Percentiles rank a stretch among this genome's conserved stretches.
phyloP scores from a whole-genome alignment of 495 filamentous ascomycete genomes.

The Aspergillus indologenus region DNA sequence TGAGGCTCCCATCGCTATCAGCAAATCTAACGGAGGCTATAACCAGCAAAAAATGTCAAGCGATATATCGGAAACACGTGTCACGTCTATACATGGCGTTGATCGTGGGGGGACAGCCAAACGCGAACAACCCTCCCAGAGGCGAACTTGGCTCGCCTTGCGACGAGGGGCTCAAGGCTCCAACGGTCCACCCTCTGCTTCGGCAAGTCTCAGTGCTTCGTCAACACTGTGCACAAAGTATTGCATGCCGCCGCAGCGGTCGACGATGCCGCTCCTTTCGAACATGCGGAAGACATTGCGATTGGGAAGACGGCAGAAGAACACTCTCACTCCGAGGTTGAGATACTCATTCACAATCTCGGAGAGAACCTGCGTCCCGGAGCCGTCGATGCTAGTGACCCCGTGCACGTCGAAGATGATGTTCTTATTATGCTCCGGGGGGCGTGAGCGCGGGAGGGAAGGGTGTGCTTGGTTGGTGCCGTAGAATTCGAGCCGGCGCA shows the following conservation, averaged over 20 bases:
- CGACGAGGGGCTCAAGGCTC: constrained; percentile 14
- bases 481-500: constrained; percentile 82
- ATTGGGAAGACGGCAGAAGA: constrained; percentile 78
- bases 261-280: constrained; percentile 76
- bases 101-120: background rate
- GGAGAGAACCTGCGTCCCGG: constrained; percentile 82
- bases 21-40: constrained; percentile 2
- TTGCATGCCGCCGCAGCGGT: constrained; percentile 65
- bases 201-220: constrained; percentile 76
- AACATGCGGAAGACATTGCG: constrained; percentile 70
- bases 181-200: constrained; percentile 51
- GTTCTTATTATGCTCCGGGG: constrained; percentile 73
- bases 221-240: constrained; percentile 83
- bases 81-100: background rate
- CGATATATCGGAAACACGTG: background rate
- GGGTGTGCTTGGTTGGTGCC: constrained; percentile 82
- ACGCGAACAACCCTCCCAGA: background rate
- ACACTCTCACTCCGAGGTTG: constrained; percentile 71
- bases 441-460: constrained; percentile 71
- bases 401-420: constrained; percentile 97
- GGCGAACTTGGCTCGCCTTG: background rate
- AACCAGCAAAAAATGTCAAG: background rate
- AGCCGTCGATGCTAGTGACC: constrained; percentile 88
- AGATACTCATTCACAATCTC: constrained; percentile 84
- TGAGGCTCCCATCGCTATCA: background rate